Evolutionary conservation across 345 rosid genomes (phyloP).

Genomic region (Sisymbrium irio): DNA sequence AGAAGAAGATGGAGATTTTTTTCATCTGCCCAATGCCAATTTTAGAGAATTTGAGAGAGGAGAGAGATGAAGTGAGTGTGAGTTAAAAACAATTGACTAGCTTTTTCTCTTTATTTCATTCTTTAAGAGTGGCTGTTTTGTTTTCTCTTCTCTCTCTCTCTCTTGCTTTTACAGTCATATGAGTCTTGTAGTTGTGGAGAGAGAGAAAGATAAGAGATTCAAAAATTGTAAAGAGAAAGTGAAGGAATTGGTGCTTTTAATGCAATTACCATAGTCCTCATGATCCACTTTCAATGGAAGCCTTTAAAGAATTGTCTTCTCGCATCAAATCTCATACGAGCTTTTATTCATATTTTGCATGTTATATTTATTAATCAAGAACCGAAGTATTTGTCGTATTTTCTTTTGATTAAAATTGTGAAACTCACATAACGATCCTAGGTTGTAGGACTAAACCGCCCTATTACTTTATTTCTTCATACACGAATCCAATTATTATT

Average conservation of each 20-base stretch:
- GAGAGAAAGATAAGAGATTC: slow-evolving; percentile 36
- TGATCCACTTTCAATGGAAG: slow-evolving; percentile 26
- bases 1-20: slow-evolving; percentile 24
- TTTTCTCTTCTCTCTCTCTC: slow-evolving; percentile 37
- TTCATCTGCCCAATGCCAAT: slow-evolving; percentile 25
- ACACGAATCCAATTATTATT: background rate
- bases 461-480: background rate
- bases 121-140: slow-evolving; percentile 42
- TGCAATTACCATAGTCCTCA: slow-evolving; percentile 47
- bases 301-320: slow-evolving; percentile 25
- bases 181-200: slow-evolving; percentile 34
- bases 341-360: slow-evolving; percentile 14
- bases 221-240: slow-evolving; percentile 51
- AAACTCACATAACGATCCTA: background rate
- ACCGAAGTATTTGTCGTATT: background rate
- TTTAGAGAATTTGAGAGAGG: slow-evolving; percentile 27
- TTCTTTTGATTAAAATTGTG: background rate
- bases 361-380: background rate
- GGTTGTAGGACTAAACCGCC: background rate
- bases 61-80: slow-evolving; percentile 29
- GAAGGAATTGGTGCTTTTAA: slow-evolving; percentile 43
- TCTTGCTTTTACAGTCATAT: slow-evolving; percentile 55
- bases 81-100: slow-evolving; percentile 43
- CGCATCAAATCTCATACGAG: slow-evolving; percentile 13
- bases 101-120: slow-evolving; percentile 35